Evolutionary conservation across 2,329 filamentous ascomycete genomes (phyloP).

Genomic region (Neophaeococcomyces aloes): DNA sequence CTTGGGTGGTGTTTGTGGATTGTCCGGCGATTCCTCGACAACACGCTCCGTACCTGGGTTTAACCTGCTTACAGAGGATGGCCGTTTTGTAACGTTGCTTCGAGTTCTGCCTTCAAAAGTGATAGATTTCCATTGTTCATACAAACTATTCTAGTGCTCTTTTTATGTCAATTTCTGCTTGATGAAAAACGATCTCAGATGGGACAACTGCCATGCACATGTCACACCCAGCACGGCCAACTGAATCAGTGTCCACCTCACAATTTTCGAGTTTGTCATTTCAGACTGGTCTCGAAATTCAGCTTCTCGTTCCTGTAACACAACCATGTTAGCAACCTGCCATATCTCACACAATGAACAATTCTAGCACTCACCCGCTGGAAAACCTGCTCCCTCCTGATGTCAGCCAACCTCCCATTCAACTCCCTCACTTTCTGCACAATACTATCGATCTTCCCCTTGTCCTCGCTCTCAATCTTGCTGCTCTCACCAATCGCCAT

Average conservation of each 20-base stretch:
- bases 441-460: slow-evolving; percentile 83
- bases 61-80: too few species aligned
- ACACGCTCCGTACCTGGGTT: too few species aligned
- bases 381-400: slow-evolving; percentile 89
- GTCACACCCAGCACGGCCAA: slow-evolving; percentile 72
- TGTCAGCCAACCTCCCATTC: slow-evolving; percentile 76
- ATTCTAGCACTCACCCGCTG: slow-evolving; percentile 56
- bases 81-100: too few species aligned
- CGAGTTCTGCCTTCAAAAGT: background rate
- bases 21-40: too few species aligned
- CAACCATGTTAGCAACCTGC: slow-evolving; percentile 4
- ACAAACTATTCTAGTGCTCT: background rate
- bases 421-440: slow-evolving; percentile 80
- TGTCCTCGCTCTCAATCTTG: slow-evolving; percentile 86
- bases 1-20: too few species aligned
- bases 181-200: slow-evolving; percentile 96
- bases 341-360: background rate
- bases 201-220: slow-evolving; percentile 93
- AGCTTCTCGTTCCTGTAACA: slow-evolving; percentile 74
- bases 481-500: slow-evolving; percentile 90
- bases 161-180: slow-evolving; percentile 95
- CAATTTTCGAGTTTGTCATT: slow-evolving; percentile 77
- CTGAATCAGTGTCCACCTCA: slow-evolving; percentile 90
- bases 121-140: slow-evolving; percentile 4
- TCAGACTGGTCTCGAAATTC: slow-evolving; percentile 98